phyloP scores from a whole-genome alignment of 1,284 basidiomycete species.

The Farysia itapuensis region DNA sequence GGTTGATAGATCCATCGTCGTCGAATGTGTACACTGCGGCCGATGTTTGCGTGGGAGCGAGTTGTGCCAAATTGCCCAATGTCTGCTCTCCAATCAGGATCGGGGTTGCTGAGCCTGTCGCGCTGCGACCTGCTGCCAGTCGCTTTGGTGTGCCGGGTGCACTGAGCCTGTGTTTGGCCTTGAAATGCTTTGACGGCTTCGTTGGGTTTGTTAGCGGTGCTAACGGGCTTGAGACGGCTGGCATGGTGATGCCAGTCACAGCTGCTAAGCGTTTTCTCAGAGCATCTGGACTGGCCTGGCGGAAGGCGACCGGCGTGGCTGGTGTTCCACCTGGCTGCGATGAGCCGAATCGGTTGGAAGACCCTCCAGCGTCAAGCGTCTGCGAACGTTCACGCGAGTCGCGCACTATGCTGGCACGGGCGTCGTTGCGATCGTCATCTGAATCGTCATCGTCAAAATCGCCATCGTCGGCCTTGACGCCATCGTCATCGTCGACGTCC shows the following conservation, averaged over 20 bases:
- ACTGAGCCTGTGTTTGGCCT: constrained; percentile 28
- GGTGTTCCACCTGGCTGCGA: constrained; percentile 29
- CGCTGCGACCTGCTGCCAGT: constrained; percentile 5
- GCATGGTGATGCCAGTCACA: constrained; percentile 24
- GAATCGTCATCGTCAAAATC: constrained; percentile 17
- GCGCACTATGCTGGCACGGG: constrained; percentile 4
- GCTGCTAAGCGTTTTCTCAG: constrained; percentile 26
- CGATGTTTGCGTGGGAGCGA: constrained; percentile 12
- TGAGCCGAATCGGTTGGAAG: constrained; percentile 14
- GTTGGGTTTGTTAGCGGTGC: constrained; percentile 3
- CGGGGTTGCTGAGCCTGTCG: constrained; percentile 15
- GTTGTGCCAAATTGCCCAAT: neutral
- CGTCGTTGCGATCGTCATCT: constrained; percentile 13
- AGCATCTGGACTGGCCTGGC: constrained; percentile 28
- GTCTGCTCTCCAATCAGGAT: neutral
- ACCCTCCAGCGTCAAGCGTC: constrained; percentile 8
- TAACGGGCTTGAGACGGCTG: constrained; percentile 20
- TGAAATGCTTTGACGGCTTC: constrained; percentile 19
- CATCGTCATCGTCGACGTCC: neutral
- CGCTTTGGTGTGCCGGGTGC: constrained; percentile 32
- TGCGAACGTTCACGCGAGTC: constrained; percentile 17
- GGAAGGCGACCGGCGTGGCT: constrained; percentile 17
- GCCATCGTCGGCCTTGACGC: constrained; percentile 1
- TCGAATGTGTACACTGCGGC: constrained; percentile 23
- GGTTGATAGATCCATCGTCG: constrained; percentile 45